Conservation (phyloP, 352 stramenopile genomes). For the Globisporangium heterothallicum region DNA sequence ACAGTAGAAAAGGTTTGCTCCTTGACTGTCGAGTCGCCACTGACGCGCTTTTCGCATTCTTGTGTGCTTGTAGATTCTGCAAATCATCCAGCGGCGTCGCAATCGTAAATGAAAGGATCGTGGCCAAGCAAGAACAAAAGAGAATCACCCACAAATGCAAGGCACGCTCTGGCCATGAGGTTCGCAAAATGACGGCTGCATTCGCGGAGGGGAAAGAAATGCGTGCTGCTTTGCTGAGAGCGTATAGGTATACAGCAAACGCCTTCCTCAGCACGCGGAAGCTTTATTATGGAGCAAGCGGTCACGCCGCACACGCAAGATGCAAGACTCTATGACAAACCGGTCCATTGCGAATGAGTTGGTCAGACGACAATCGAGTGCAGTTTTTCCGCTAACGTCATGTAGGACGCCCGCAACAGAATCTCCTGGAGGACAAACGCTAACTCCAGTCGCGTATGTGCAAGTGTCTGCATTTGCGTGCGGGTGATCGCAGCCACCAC, state of each 20-base stretch:
- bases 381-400: conserved; percentile 46
- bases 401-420: conserved; percentile 48
- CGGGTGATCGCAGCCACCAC: conserved; percentile 38
- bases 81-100: conserved; percentile 56
- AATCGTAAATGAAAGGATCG: conserved; percentile 20
- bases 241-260: too few relatives aligned
- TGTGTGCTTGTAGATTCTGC: conserved; percentile 28
- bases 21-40: neutral
- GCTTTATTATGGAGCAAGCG: too few relatives aligned
- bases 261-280: too few relatives aligned
- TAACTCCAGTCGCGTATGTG: conserved; percentile 20
- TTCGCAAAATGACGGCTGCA: too few relatives aligned
- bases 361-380: conserved; percentile 25
- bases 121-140: conserved; percentile 19
- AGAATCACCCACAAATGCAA: conserved; percentile 13
- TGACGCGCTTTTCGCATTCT: neutral
- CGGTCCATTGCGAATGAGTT: too few relatives aligned
- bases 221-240: too few relatives aligned
- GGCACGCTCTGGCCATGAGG: too few relatives aligned
- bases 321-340: too few relatives aligned
- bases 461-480: conserved; percentile 24
- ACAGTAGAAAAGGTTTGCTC: neutral
- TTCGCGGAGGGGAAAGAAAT: too few relatives aligned
- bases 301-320: too few relatives aligned
- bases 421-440: conserved; percentile 52